Evolutionary conservation across 2,329 filamentous ascomycete species (phyloP).

Genomic region (Clonostachys solani): DNA sequence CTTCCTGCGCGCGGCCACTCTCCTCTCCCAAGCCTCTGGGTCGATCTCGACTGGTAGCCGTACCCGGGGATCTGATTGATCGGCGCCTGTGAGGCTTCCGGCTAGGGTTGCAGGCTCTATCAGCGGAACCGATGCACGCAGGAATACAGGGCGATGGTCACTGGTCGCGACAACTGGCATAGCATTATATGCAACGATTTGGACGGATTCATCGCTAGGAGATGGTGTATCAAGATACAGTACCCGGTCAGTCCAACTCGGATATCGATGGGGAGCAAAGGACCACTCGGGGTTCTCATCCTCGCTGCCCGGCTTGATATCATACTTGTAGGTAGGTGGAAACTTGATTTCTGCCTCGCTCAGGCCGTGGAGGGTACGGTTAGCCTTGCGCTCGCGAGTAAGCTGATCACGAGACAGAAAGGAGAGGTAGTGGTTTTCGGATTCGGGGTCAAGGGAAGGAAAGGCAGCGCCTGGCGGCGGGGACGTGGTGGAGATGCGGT

Average conservation of each 20-base stretch:
- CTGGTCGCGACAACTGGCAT: slow-evolving; percentile 77
- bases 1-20: slow-evolving; percentile 36
- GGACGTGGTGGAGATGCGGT: slow-evolving; percentile 69
- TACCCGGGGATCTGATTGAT: slow-evolving; percentile 31
- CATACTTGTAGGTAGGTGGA: slow-evolving; percentile 93
- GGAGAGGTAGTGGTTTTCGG: slow-evolving; percentile 56
- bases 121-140: slow-evolving; percentile 65
- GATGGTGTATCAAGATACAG: slow-evolving; percentile 65
- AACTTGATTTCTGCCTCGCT: slow-evolving; percentile 72
- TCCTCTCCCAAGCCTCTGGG: slow-evolving; percentile 48
- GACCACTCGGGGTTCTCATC: slow-evolving; percentile 50
- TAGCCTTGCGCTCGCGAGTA: slow-evolving; percentile 61
- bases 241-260: slow-evolving; percentile 90
- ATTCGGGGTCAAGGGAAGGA: slow-evolving; percentile 54
- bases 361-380: slow-evolving; percentile 73
- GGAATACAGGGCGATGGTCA: slow-evolving; percentile 81
- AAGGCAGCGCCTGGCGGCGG: slow-evolving; percentile 59
- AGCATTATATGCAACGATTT: slow-evolving; percentile 65
- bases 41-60: slow-evolving; percentile 48
- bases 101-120: slow-evolving; percentile 20
- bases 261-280: slow-evolving; percentile 81
- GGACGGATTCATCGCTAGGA: slow-evolving; percentile 36
- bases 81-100: slow-evolving; percentile 12
- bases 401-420: slow-evolving; percentile 79
- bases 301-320: slow-evolving; percentile 22